Percentiles rank a stretch among this genome's conserved stretches.
Conservation (phyloP, 2,329 filamentous ascomycete species). For the Xylariales sp. region DNA sequence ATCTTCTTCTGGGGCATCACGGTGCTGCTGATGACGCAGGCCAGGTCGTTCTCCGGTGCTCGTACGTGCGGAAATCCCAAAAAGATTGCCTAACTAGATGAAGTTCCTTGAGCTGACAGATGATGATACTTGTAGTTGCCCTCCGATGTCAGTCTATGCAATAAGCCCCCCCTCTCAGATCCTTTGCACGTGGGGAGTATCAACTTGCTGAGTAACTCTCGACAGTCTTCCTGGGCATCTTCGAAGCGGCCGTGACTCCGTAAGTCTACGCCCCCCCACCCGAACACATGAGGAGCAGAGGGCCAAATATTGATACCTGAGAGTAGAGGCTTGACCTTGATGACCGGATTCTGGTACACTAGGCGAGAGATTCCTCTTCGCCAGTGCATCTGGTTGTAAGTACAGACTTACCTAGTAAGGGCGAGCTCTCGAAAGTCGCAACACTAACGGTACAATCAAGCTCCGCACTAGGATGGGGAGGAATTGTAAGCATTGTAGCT, state of each 20-base stretch:
- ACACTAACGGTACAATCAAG: not conserved
- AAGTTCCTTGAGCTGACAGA: too few relatives aligned
- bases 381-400: slow-evolving; percentile 31
- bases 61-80: too few relatives aligned
- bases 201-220: too few relatives aligned
- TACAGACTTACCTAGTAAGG: slow-evolving; percentile 12
- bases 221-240: slow-evolving; percentile 21
- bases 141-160: too few relatives aligned
- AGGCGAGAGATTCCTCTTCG: slow-evolving; percentile 28
- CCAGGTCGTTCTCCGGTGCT: slow-evolving; percentile 14
- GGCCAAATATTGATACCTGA: slow-evolving; percentile 21
- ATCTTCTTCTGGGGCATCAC: slow-evolving; percentile 27
- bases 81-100: too few relatives aligned
- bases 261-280: too few relatives aligned
- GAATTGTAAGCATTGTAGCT: slow-evolving; percentile 11
- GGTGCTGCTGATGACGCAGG: slow-evolving; percentile 28
- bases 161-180: too few relatives aligned
- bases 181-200: too few relatives aligned
- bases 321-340: slow-evolving; percentile 20
- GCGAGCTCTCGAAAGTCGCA: not conserved
- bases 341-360: slow-evolving; percentile 32
- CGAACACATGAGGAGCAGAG: too few relatives aligned
- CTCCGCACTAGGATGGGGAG: slow-evolving; percentile 22
- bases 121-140: too few relatives aligned
- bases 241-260: slow-evolving; percentile 23